Evolutionary conservation across 345 rosid species (phyloP), one percentile per base, ranked within the genome.

Genomic region (Noccaea caerulescens): DNA sequence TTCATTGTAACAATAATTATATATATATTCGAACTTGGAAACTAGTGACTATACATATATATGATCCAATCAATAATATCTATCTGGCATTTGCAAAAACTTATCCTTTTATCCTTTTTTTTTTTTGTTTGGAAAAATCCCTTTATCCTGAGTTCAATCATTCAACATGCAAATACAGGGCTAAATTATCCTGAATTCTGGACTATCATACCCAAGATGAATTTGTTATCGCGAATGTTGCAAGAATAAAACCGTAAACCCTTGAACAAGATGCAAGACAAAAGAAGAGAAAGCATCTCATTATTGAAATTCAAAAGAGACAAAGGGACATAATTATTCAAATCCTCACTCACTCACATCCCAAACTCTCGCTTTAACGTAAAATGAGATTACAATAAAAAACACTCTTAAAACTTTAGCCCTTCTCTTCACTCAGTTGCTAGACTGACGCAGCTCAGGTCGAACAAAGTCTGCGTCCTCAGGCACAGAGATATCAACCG

Each of bases 401-500:
- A 58, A 58, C 18, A n/a, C 68, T 13, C 13, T 25, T 42, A 34
- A 33, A 3, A 42, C 6, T 44, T 46, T 5, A 61, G 68, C 46
- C 20, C n/a, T 49, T 50, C 47, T 42, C 74, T 81, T 50, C 47
- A 51, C 74, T 81, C 65, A 87, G 68, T 84, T 80, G 61, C 82
- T 71, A n/a, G 90, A 71, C 63, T 86, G 93, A 52, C 97, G 89
- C 68, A 93, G 74, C 83, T 90, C 98, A 0, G 97, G 97, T 12
- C 97, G 95, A 38, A 93, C 98, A 38, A 93, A 93, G 72, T 93
- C 96, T 0, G 98, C 98, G 77, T 93, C 87, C 3, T 88, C 41
- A 13, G 98, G 81, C 54, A 90, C 93, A 0, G 98, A 90, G 62
- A 93, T 93, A 81, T 93, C 97, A 0, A 90, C 92, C 0, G 96